Evolutionary conservation across 2,329 filamentous ascomycete genomes (phyloP).

Genomic region (Podosphaera fusca): DNA sequence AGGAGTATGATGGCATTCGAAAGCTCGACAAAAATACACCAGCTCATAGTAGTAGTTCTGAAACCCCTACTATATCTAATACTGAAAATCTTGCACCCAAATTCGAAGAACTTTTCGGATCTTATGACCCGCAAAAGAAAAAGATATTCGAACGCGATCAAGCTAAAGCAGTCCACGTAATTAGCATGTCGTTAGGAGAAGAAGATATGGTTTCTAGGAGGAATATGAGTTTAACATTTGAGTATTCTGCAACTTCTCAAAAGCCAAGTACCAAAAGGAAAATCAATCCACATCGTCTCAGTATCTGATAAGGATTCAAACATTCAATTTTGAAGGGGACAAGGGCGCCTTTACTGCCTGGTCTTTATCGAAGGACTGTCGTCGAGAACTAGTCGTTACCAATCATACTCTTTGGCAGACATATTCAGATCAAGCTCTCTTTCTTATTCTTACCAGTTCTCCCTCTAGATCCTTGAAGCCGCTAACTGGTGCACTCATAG

Average conservation of each 20-base stretch:
- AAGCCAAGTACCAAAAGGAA: background rate
- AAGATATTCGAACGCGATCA: background rate
- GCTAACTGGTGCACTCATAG: background rate
- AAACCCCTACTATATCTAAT: background rate
- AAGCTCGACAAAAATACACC: background rate
- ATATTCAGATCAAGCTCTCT: background rate
- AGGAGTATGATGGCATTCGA: background rate
- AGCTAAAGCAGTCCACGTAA: background rate
- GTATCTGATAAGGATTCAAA: background rate
- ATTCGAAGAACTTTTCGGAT: background rate
- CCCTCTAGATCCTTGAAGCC: background rate
- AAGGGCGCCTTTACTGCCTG: background rate
- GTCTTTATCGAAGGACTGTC: background rate
- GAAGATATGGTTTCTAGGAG: background rate
- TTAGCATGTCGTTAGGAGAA: background rate
- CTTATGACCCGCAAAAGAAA: background rate
- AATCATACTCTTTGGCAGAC: background rate
- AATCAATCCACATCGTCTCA: background rate
- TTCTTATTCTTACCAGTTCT: background rate
- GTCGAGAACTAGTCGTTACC: background rate
- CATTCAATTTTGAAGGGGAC: background rate
- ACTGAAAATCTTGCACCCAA: background rate
- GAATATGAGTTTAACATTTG: background rate
- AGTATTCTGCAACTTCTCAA: background rate
- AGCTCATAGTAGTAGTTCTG: background rate